phyloP scores from a whole-genome alignment of 148 eudicot species.

The Camellia sinensis region DNA sequence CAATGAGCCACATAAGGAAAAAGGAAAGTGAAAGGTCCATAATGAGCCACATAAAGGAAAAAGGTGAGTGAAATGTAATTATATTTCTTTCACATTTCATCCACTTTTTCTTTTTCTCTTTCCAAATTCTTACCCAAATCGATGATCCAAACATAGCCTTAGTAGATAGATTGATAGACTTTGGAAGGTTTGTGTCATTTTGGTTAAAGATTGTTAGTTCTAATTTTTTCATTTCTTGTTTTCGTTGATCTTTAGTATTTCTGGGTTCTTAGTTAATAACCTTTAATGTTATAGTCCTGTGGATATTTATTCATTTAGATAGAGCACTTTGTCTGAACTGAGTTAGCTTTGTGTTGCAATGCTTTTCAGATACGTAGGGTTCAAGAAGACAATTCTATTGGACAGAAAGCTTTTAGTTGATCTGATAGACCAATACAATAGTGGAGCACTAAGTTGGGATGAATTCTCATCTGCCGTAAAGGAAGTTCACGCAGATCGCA shows the following conservation, averaged over 20 bases:
- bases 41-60: no score
- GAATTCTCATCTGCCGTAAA: slow-evolving; percentile 83
- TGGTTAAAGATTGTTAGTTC: not conserved
- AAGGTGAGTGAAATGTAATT: no score
- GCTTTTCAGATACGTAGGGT: slow-evolving; percentile 74
- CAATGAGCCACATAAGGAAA: no score
- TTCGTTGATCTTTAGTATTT: not conserved
- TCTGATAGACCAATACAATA: slow-evolving; percentile 75
- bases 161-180: not conserved
- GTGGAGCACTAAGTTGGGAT: slow-evolving; percentile 77
- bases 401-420: slow-evolving; percentile 79
- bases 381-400: slow-evolving; percentile 76
- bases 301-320: not conserved
- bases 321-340: not conserved
- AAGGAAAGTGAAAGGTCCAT: no score
- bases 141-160: not conserved
- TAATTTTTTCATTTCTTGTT: not conserved
- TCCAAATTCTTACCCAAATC: no score
- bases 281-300: not conserved
- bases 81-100: no score
- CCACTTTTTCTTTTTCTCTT: no score
- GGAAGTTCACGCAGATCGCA: slow-evolving; percentile 68
- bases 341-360: slow-evolving; percentile 1
- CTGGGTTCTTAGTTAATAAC: not conserved
- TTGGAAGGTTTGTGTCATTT: not conserved